A percentile compares a stretch with the other conserved stretches of the same genome.
These are phyloP conservation scores for Hydrangea macrophylla DNA, from an alignment of 148 eudicot genomes.

Conservation along the genomic window DNA sequence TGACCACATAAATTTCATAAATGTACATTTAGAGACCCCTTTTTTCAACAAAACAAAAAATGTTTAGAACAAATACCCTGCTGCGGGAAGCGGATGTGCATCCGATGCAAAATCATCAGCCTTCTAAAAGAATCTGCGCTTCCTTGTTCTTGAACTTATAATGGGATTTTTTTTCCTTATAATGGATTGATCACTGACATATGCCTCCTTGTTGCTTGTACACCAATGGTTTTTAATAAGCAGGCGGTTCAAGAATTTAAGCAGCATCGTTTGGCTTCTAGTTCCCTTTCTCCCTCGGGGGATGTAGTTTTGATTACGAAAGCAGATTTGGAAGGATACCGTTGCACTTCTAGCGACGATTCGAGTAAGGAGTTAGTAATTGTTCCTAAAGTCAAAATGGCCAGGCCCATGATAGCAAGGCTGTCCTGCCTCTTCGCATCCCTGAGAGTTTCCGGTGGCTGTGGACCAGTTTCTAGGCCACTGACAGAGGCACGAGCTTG, in stretches of 20 bases:
- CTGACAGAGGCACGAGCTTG: conserved; percentile 51
- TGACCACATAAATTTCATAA: no score
- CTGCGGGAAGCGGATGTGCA: no score
- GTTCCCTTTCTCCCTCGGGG: conserved; percentile 25
- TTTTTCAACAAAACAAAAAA: no score
- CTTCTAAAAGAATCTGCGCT: no score
- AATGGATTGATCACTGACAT: neutral
- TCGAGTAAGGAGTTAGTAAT: conserved; percentile 27
- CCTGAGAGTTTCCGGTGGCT: conserved; percentile 38
- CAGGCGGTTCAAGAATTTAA: conserved; percentile 70
- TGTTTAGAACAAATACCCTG: no score
- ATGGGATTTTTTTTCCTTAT: neutral
- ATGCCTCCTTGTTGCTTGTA: neutral
- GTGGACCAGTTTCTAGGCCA: conserved; percentile 37
- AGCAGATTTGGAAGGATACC: conserved; percentile 57
- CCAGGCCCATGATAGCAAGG: conserved; percentile 47
- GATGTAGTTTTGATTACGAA: conserved; percentile 53
- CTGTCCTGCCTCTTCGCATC: conserved; percentile 53
- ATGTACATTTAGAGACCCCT: no score
- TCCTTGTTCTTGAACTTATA: neutral
- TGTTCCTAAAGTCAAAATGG: conserved; percentile 24
- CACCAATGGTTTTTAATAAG: neutral
- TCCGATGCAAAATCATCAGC: no score
- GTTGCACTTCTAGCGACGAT: conserved; percentile 26
- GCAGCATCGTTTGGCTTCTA: conserved; percentile 26